Conservation (phyloP, 2,329 filamentous ascomycete species). For the Claviceps arundinis region DNA sequence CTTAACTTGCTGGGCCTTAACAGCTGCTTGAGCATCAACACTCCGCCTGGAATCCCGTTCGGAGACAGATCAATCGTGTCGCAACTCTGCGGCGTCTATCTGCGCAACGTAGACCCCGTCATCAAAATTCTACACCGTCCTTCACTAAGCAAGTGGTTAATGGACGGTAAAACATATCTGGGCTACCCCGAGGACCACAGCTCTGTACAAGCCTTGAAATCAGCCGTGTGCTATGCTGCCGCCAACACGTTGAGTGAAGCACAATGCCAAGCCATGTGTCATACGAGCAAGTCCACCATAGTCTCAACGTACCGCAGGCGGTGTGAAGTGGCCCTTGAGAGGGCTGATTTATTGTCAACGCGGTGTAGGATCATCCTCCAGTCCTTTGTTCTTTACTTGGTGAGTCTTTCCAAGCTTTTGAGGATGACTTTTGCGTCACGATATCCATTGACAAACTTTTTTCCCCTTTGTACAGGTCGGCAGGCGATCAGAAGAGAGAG, state of each 20-base stretch:
- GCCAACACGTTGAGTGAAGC: slow-evolving; percentile 13
- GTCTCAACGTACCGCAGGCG: slow-evolving; percentile 7
- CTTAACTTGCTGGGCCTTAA: neutral
- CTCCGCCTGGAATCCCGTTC: neutral
- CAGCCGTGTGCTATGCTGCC: slow-evolving; percentile 13
- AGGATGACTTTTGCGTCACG: neutral
- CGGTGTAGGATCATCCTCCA: slow-evolving; percentile 16
- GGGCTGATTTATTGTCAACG: slow-evolving; percentile 12
- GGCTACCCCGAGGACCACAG: slow-evolving; percentile 10
- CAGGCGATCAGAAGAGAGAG: slow-evolving; percentile 4
- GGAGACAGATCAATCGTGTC: neutral
- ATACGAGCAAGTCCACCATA: slow-evolving; percentile 6
- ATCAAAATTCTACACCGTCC: slow-evolving; percentile 9
- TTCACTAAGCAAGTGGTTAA: slow-evolving; percentile 8
- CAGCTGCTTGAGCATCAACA: neutral
- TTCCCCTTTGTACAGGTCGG: neutral
- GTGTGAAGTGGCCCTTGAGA: slow-evolving; percentile 9
- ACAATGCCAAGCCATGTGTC: slow-evolving; percentile 10
- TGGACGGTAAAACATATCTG: slow-evolving; percentile 12
- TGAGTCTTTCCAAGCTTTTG: neutral
- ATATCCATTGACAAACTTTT: neutral
- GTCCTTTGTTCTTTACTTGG: slow-evolving; percentile 17
- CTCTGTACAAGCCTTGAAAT: slow-evolving; percentile 7
- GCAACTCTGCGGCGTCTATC: slow-evolving; percentile 5
- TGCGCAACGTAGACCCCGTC: slow-evolving; percentile 8